These are phyloP conservation scores for Venturia asperata DNA, from an alignment of 2,329 filamentous ascomycete species.

Conservation along the genomic window DNA sequence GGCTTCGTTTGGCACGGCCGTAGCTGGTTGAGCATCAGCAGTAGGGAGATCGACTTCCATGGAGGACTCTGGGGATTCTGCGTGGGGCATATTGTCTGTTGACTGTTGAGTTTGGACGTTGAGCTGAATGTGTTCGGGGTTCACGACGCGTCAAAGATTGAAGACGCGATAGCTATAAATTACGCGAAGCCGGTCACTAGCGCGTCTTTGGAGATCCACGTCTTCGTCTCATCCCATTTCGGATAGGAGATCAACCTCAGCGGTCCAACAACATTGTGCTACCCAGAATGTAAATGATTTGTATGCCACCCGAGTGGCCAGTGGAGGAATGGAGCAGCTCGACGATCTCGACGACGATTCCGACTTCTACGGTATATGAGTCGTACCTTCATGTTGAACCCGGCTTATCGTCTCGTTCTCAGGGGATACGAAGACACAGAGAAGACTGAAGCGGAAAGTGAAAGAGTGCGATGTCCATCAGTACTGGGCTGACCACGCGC, in stretches of 20 bases:
- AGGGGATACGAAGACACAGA: conserved; percentile 21
- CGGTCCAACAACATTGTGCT: background rate
- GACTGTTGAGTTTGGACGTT: background rate
- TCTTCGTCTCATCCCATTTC: background rate
- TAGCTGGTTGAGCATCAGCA: background rate
- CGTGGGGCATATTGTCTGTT: conserved; percentile 38
- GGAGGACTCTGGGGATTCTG: conserved; percentile 35
- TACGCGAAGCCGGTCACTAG: background rate
- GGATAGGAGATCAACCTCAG: background rate
- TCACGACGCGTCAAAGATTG: background rate
- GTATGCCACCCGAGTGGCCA: background rate
- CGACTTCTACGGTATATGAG: conserved; percentile 37
- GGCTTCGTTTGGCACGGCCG: background rate
- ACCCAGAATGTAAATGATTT: background rate
- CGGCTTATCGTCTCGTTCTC: conserved; percentile 17
- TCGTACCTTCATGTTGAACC: background rate
- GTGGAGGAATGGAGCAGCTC: background rate
- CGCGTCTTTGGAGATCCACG: too few species aligned
- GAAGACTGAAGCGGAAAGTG: conserved; percentile 19
- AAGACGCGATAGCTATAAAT: background rate
- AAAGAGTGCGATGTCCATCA: conserved; percentile 22
- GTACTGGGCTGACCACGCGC: conserved; percentile 24
- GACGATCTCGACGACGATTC: conserved; percentile 39
- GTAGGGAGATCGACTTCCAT: conserved; percentile 24
- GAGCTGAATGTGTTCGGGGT: background rate